Conservation (phyloP, 2,329 filamentous ascomycete species). For the Trichoderma semiorbis region DNA sequence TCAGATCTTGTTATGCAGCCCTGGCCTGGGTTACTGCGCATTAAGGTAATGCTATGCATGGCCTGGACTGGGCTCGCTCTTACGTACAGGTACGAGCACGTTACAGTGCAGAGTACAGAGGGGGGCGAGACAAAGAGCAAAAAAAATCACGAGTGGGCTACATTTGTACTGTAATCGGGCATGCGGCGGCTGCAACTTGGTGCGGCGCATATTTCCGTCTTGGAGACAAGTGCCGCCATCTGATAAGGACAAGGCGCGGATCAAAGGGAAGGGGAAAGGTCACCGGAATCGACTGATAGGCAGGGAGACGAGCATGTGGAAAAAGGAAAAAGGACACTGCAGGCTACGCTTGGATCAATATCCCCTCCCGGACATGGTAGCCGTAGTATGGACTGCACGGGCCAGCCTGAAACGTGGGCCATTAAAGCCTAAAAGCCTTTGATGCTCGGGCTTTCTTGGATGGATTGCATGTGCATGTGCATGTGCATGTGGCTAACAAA, state of each 20-base stretch:
- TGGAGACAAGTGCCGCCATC: neutral
- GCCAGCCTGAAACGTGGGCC: neutral
- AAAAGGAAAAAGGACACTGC: neutral
- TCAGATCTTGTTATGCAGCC: slow-evolving; percentile 13
- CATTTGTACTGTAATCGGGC: neutral
- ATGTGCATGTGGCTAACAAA: neutral
- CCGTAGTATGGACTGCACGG: neutral
- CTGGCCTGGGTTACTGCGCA: neutral
- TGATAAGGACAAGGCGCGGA: neutral
- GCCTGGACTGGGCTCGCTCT: neutral
- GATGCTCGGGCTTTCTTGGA: neutral
- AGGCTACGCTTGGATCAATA: neutral
- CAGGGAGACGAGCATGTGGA: neutral
- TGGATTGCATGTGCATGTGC: neutral
- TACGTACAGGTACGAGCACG: neutral
- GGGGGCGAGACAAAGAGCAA: neutral
- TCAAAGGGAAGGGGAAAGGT: neutral
- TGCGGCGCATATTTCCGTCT: neutral
- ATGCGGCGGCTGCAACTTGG: neutral
- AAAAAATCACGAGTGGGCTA: neutral
- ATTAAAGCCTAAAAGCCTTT: neutral
- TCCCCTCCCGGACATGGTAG: neutral
- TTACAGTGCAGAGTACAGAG: neutral
- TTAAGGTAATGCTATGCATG: neutral
- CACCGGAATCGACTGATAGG: neutral